Evolutionary conservation across 257 asterid genomes (phyloP), one percentile per base, ranked within the genome.

Genomic region (Scutellaria galericulata): DNA sequence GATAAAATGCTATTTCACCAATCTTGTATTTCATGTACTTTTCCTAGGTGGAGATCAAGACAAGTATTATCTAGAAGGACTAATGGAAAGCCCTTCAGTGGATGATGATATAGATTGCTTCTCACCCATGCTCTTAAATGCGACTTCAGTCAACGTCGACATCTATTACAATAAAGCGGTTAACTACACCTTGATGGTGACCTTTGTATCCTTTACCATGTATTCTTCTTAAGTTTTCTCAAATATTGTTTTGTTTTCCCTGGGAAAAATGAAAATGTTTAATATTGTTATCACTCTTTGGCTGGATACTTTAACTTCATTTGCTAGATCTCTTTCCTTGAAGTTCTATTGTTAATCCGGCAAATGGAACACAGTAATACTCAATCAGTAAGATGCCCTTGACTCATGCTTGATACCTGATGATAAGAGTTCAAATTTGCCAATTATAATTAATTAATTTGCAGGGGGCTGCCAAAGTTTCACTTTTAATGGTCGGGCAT

Each of bases 401-500:
- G 54, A 8, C 22, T 70, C 7, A 6, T 14, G 24, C 63, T 54
- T 52, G 73, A 54, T 57, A 51, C 46, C 45, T 56, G 40, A 54
- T 48, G 47, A 48, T 35, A 15, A 11, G 12, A 48, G n/a, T 31
- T 41, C 48, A 14, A 54, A 52, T 58, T 57, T 48, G n/a, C 64
- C 71, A 37, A 15, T 71, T 7, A 52, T 13, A 62, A 13, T 51
- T 56, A 7, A 22, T 70, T 53, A 39, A 46, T 41, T 31, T 77
- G n/a, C 68, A 92, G 99, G 99, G 99, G 48, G 91, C 99, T 86
- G 96, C 99, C 63, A 95, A 95, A 87, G 99, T 95, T 77, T 95
- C 99, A 13, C 85, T 92, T 79, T 77, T 86, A 81, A 92, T 90
- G 97, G 82, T 95, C 59, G 99, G 98, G 56, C 99, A 95, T 74